Conservation (phyloP, 306 rosid species). For the Lupinus albus region DNA sequence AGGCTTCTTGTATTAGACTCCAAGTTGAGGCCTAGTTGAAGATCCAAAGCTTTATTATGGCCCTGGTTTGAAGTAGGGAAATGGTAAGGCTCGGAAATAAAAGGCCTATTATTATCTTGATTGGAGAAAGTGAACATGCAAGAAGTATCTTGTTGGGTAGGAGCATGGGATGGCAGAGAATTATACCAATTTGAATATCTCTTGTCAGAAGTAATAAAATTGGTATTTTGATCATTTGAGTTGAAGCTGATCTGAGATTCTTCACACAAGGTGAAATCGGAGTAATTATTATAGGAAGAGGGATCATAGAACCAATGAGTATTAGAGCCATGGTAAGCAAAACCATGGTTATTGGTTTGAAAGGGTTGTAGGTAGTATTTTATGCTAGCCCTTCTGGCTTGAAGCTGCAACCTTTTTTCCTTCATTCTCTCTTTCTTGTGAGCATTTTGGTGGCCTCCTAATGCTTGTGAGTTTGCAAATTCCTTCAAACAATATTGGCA, state of each 20-base stretch:
- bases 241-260: conserved; percentile 74
- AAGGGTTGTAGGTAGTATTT: conserved; percentile 74
- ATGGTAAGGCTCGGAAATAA: conserved; percentile 50
- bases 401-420: conserved; percentile 89
- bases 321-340: conserved; percentile 46
- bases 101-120: conserved; percentile 34
- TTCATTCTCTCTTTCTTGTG: conserved; percentile 97
- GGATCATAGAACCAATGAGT: conserved; percentile 69
- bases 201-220: conserved; percentile 38
- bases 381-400: conserved; percentile 76
- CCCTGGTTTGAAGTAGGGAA: conserved; percentile 52
- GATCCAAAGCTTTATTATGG: conserved; percentile 69
- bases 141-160: conserved; percentile 40
- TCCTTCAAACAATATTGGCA: conserved; percentile 89
- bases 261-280: conserved; percentile 47
- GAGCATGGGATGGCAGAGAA: conserved; percentile 33
- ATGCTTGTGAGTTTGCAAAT: conserved; percentile 89
- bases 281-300: conserved; percentile 46
- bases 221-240: conserved; percentile 47
- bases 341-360: conserved; percentile 47
- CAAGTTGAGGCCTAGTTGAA: conserved; percentile 68
- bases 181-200: conserved; percentile 48
- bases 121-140: conserved; percentile 60
- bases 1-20: conserved; percentile 48
- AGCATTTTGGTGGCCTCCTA: conserved; percentile 98